Percentiles rank a stretch among this genome's conserved stretches.
Conservation (phyloP, 108 stramenopile species). For the Aurantiochytrium sp. region DNA sequence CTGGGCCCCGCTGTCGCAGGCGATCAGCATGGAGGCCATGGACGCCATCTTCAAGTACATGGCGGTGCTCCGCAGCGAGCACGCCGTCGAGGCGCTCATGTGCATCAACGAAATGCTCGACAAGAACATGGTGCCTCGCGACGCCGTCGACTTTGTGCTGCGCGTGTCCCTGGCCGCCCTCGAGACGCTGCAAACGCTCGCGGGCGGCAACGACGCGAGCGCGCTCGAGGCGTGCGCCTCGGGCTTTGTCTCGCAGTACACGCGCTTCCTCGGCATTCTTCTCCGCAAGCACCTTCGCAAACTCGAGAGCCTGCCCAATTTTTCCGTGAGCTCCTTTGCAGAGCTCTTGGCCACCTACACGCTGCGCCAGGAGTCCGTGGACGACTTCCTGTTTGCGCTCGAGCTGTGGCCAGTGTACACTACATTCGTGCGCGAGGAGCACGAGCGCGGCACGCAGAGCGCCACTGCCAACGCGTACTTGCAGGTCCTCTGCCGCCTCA, state of each 20-base stretch:
- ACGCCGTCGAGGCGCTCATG: slow-evolving; percentile 10
- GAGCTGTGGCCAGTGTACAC: slow-evolving; percentile 11
- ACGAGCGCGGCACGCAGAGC: neutral
- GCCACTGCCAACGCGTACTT: neutral
- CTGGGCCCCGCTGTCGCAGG: neutral
- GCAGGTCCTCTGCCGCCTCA: neutral
- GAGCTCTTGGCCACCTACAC: neutral
- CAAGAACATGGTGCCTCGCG: neutral
- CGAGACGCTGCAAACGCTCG: neutral
- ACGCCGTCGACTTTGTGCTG: neutral
- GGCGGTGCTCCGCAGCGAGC: neutral
- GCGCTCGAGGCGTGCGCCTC: neutral
- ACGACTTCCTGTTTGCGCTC: neutral
- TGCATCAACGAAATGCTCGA: slow-evolving; percentile 29
- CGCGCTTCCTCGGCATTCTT: neutral
- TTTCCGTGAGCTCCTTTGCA: neutral
- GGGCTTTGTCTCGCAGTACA: neutral
- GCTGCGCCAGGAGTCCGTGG: neutral
- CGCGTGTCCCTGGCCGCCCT: neutral
- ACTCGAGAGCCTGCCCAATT: neutral
- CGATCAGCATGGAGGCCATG: neutral
- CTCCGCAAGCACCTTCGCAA: neutral
- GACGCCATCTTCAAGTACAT: slow-evolving; percentile 19
- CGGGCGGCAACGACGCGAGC: neutral
- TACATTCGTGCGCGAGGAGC: neutral